Percentiles rank a stretch among this genome's conserved stretches.
phyloP scores from a whole-genome alignment of 331 rosid genomes.

The Malus hybrid region DNA sequence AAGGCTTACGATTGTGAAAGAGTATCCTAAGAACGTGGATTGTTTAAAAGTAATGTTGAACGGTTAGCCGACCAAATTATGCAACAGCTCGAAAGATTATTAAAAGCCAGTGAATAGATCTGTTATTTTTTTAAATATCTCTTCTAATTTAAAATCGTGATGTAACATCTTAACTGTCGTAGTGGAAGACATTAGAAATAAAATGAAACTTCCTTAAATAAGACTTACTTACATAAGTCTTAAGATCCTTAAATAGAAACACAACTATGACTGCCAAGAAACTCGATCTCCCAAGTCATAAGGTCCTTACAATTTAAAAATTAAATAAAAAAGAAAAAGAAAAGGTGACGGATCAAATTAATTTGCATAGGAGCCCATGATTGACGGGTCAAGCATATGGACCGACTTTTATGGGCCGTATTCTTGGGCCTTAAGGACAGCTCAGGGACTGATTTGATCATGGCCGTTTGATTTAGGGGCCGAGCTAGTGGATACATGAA shows the following conservation, averaged over 20 bases:
- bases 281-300: neutral
- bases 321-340: neutral
- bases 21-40: too few species aligned
- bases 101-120: too few species aligned
- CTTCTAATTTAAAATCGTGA: too few species aligned
- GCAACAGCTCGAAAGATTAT: too few species aligned
- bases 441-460: neutral
- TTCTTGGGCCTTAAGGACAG: neutral
- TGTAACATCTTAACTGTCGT: too few species aligned
- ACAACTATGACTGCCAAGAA: neutral
- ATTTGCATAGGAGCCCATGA: neutral
- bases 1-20: neutral
- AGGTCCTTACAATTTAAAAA: too few species aligned
- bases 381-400: neutral
- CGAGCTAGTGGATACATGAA: neutral
- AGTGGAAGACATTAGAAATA: too few species aligned
- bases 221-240: neutral
- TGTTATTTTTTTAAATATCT: too few species aligned
- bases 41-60: too few species aligned
- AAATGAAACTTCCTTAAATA: too few species aligned
- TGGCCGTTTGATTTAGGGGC: neutral
- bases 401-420: neutral
- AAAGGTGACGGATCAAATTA: neutral
- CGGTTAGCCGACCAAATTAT: too few species aligned
- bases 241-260: neutral